phyloP scores from a whole-genome alignment of 306 rosid genomes.

The Cucurbita ficifolia region DNA sequence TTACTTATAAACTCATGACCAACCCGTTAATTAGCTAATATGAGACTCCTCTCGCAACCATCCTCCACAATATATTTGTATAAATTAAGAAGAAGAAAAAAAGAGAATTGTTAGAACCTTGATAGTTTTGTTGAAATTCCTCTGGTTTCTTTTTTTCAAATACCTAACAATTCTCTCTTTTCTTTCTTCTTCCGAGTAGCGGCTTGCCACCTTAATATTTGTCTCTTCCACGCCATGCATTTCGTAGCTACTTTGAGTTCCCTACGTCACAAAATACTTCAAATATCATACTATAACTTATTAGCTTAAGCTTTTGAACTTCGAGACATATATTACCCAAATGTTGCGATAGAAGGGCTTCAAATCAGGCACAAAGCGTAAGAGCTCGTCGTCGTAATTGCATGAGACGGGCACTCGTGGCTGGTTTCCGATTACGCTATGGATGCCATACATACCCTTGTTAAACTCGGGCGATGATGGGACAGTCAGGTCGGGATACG shows the following conservation, averaged over 20 bases:
- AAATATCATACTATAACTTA: neutral
- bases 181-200: conserved; percentile 4
- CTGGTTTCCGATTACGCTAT: neutral
- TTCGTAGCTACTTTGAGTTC: neutral
- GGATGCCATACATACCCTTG: neutral
- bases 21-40: no score
- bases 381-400: neutral
- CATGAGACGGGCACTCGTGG: neutral
- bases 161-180: neutral
- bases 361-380: neutral
- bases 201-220: conserved; percentile 36
- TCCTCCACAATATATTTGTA: no score
- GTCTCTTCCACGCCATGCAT: conserved; percentile 42
- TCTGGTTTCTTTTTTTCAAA: conserved; percentile 5
- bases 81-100: no score
- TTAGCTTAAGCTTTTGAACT: neutral
- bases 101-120: neutral
- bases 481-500: neutral
- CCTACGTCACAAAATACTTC: neutral
- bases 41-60: no score
- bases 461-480: neutral
- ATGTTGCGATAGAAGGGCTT: neutral
- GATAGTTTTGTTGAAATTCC: conserved; percentile 16
- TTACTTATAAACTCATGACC: no score
- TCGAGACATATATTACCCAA: neutral